A percentile compares a stretch with the other conserved stretches of the same genome.
phyloP scores from a whole-genome alignment of 805 yeast species.

The Saccharomycopsis guyanensis region DNA sequence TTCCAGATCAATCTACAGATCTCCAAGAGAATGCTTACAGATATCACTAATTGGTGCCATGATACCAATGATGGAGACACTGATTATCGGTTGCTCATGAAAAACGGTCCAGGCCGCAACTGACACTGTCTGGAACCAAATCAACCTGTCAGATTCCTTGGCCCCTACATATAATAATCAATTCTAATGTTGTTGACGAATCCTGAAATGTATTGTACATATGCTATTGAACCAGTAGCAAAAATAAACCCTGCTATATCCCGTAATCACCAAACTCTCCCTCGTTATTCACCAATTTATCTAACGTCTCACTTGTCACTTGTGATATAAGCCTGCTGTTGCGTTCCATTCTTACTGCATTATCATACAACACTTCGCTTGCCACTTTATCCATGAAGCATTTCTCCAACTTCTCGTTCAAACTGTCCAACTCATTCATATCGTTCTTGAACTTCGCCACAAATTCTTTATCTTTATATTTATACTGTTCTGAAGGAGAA shows the following conservation, averaged over 20 bases:
- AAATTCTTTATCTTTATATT: constrained; percentile 10
- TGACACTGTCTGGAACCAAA: no score
- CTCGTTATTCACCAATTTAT: constrained; percentile 17
- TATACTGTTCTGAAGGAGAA: not conserved
- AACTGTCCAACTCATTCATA: constrained; percentile 18
- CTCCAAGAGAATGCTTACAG: constrained; percentile 51
- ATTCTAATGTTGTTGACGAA: no score
- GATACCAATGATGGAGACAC: constrained; percentile 34
- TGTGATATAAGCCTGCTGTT: constrained; percentile 6
- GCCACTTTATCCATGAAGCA: constrained; percentile 2
- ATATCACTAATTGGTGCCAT: constrained; percentile 59
- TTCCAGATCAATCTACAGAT: constrained; percentile 42
- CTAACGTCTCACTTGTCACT: constrained; percentile 15
- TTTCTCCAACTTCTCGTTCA: constrained; percentile 11
- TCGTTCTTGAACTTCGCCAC: constrained; percentile 16
- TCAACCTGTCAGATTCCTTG: no score
- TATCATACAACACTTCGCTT: constrained; percentile 14
- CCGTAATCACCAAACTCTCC: no score
- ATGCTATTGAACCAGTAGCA: no score
- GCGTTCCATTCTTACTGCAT: constrained; percentile 12
- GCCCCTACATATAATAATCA: no score
- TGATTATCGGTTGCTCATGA: not conserved
- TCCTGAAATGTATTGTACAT: no score
- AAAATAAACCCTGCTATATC: no score
- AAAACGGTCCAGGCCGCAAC: no score